Evolutionary conservation across 75 land plant species (phyloP).

Genomic region (Sequoia sempervirens): DNA sequence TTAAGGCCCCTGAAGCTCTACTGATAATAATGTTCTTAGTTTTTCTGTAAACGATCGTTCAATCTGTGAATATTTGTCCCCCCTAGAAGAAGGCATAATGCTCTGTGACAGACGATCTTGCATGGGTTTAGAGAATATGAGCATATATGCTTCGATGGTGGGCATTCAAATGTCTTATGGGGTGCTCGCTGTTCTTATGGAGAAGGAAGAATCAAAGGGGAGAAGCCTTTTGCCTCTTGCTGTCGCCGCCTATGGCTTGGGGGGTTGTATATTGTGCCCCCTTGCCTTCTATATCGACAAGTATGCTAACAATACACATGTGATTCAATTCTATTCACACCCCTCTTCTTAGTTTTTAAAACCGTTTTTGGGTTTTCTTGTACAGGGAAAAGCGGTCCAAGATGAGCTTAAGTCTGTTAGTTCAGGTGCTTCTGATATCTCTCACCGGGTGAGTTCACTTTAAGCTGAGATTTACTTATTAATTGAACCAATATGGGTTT

Average conservation of each 20-base stretch:
- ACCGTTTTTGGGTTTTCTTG: too few relatives aligned
- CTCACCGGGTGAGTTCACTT: constrained; percentile 30
- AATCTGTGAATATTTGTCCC: too few relatives aligned
- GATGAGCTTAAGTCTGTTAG: constrained; percentile 19
- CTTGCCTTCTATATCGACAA: not conserved
- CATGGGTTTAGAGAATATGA: too few relatives aligned
- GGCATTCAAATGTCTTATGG: not conserved
- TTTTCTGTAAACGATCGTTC: too few relatives aligned
- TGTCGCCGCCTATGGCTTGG: not conserved
- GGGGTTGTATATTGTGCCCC: not conserved
- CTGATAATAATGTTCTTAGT: too few relatives aligned
- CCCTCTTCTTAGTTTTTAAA: not conserved
- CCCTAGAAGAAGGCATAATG: not conserved
- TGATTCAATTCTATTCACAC: not conserved
- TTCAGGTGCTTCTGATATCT: constrained; percentile 35
- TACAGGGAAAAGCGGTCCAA: constrained; percentile 48
- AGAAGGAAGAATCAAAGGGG: not conserved
- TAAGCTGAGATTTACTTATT: not conserved
- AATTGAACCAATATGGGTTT: not conserved
- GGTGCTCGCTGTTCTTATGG: not conserved
- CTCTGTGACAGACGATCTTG: too few relatives aligned
- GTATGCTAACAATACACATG: not conserved
- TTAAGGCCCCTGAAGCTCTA: too few relatives aligned
- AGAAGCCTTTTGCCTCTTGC: not conserved
- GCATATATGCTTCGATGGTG: not conserved